Conservation (phyloP, 805 yeast genomes). For the Lipomyces anomalus region DNA sequence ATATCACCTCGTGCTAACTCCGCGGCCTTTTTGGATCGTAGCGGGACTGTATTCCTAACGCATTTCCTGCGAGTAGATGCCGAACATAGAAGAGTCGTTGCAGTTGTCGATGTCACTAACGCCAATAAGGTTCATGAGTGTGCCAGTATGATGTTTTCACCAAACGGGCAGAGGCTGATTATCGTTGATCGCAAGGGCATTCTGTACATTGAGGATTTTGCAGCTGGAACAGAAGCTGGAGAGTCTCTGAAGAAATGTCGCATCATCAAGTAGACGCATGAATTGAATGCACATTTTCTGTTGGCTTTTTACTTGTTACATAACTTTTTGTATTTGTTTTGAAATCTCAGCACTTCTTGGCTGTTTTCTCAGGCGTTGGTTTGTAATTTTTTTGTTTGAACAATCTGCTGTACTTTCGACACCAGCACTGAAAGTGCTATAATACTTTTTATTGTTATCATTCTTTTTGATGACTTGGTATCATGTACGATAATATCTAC, state of each 20-base stretch:
- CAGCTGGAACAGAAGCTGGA: constrained; percentile 51
- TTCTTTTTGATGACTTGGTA: no score
- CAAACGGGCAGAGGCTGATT: constrained; percentile 74
- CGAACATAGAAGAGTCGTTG: constrained; percentile 53
- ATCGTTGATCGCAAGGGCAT: constrained; percentile 77
- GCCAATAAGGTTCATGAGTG: constrained; percentile 68
- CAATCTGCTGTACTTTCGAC: no score
- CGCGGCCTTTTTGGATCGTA: constrained; percentile 70
- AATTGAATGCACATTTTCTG: neutral
- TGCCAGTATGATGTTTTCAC: constrained; percentile 71
- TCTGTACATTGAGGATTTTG: constrained; percentile 75
- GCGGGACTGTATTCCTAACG: constrained; percentile 61
- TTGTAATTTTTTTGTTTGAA: no score
- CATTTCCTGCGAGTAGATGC: constrained; percentile 50
- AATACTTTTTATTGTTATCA: no score
- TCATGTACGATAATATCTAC: no score
- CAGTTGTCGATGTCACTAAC: constrained; percentile 72
- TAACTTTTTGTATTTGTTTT: no score
- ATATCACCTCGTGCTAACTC: constrained; percentile 85
- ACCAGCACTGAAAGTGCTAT: no score
- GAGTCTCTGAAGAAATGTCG: constrained; percentile 21
- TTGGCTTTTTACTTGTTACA: no score
- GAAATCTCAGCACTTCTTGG: no score
- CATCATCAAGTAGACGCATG: constrained; percentile 15
- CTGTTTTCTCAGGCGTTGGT: no score